Evolutionary conservation across 2,329 filamentous ascomycete genomes (phyloP), one percentile per base, ranked within the genome.

Genomic region (Thelonectria blattea): DNA sequence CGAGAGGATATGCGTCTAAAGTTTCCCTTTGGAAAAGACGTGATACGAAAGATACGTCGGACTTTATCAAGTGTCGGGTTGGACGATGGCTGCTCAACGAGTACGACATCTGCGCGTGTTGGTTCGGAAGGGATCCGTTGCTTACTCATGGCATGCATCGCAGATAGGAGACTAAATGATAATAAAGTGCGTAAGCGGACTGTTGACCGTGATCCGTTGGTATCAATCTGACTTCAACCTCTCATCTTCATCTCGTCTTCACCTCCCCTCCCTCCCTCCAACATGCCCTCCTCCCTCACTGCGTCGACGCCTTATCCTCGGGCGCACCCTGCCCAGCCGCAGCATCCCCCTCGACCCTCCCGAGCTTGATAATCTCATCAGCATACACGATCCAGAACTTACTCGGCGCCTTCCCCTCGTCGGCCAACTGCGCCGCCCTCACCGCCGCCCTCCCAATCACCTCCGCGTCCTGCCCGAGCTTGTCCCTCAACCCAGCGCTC

Each of bases 391-490:
- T 69, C 88, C 88, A 91, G 62, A 74, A 85, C 80, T 81, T 86
- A 74, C 71, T 80, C 56, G 80, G 83, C n/a, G 83, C 84, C 75
- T 83, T 85, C 59, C 85, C 85, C 74, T 85, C 80, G 61, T 80
- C 80, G 1, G 85, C 87, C 52, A 89, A 73, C 65, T 84, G 71
- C 9, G 80, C 83, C 1, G 88, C 90, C 52, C 78, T 78, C 2
- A 91, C 84, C 3, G 88, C 88, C 12, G 90, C 89, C 64, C 82
- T 82, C 3, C 80, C 90, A 76, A 96, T 92, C 34, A 90, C 85
- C 57, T 88, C 84, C 5, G 85, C 87, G 52, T 95, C 91, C 78
- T 95, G 91, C 2, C 87, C 91, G 75, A 91, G 83, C 7, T 74
- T 77, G 71, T 96, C 87, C 77, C 87, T 87, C 63, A 88, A 45